A percentile compares a stretch with the other conserved stretches of the same genome.
These are phyloP conservation scores for Tilletia walkeri DNA, from an alignment of 1,284 basidiomycete species.

Conservation along the genomic window DNA sequence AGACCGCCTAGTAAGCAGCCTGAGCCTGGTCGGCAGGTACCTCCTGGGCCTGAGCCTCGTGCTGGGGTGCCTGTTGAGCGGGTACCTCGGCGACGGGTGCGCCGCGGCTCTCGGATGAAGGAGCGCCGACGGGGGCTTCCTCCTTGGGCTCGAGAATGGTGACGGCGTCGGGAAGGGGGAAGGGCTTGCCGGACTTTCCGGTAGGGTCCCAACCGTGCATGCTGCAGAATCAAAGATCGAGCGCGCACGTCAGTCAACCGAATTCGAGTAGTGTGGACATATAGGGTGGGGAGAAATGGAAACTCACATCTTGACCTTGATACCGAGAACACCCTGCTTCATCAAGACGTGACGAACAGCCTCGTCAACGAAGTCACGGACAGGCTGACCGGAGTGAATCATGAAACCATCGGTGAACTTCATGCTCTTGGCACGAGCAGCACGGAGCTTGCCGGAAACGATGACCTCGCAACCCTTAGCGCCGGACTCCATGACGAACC, in stretches of 20 bases:
- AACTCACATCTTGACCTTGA: slow-evolving; percentile 90
- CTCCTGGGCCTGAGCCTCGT: not conserved
- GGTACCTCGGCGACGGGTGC: slow-evolving; percentile 17
- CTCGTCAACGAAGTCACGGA: slow-evolving; percentile 92
- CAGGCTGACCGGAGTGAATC: slow-evolving; percentile 99
- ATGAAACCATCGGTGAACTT: slow-evolving; percentile 99
- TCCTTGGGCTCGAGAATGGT: slow-evolving; percentile 79
- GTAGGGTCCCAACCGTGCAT: slow-evolving; percentile 97
- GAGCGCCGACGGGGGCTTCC: slow-evolving; percentile 59
- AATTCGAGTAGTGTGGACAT: not conserved
- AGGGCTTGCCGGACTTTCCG: slow-evolving; percentile 74
- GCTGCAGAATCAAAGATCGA: slow-evolving; percentile 58
- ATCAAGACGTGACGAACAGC: slow-evolving; percentile 98
- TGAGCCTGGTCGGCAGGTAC: slow-evolving; percentile 20
- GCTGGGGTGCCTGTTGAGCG: slow-evolving; percentile 20
- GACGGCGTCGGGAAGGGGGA: slow-evolving; percentile 94
- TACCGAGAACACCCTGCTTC: slow-evolving; percentile 98
- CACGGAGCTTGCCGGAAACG: slow-evolving; percentile 98
- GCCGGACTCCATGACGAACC: slow-evolving; percentile 99
- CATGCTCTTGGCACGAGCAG: slow-evolving; percentile 99
- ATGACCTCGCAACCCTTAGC: slow-evolving; percentile 99
- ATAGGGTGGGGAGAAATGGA: not conserved
- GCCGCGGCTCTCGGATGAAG: slow-evolving; percentile 48
- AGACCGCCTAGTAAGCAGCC: slow-evolving; percentile 38
- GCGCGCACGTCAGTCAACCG: not conserved